Evolutionary conservation across 495 filamentous ascomycete species (phyloP).

Genomic region (Aspergillus biplanus): DNA sequence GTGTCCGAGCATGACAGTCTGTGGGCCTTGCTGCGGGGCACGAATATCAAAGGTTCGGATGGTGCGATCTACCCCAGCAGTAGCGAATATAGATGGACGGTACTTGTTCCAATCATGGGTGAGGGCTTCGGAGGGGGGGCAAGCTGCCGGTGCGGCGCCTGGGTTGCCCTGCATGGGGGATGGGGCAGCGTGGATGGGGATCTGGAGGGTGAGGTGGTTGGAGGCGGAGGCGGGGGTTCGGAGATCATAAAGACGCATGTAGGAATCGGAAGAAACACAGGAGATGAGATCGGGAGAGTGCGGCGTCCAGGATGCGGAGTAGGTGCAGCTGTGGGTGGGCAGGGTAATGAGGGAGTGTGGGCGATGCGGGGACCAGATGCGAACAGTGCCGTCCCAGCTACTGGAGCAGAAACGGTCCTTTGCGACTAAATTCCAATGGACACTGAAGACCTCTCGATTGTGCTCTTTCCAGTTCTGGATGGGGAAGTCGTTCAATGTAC

Average conservation of each 20-base stretch:
- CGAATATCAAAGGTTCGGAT: conserved; percentile 91
- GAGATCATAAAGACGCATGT: conserved; percentile 87
- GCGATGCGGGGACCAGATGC: conserved; percentile 83
- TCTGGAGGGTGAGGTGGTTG: conserved; percentile 77
- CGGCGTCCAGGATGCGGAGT: conserved; percentile 80
- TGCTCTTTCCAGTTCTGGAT: conserved; percentile 90
- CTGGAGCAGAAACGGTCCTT: conserved; percentile 87
- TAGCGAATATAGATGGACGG: conserved; percentile 76
- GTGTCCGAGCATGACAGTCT: conserved; percentile 76
- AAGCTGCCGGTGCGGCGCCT: conserved; percentile 35
- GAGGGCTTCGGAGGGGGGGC: conserved; percentile 73
- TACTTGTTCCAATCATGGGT: conserved; percentile 99
- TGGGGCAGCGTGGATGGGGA: conserved; percentile 73
- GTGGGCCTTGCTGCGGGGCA: conserved; percentile 67
- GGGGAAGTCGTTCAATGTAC: conserved; percentile 75
- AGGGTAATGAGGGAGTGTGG: conserved; percentile 76
- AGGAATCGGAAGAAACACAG: conserved; percentile 80
- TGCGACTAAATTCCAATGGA: conserved; percentile 87
- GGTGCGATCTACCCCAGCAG: conserved; percentile 84
- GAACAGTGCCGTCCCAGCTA: conserved; percentile 93
- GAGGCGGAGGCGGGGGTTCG: conserved; percentile 77
- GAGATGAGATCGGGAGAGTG: conserved; percentile 78
- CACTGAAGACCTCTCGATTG: conserved; percentile 85
- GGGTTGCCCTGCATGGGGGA: conserved; percentile 42
- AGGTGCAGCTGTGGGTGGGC: conserved; percentile 88